Evolutionary conservation across 768 basidiomycete species (phyloP), one percentile per base, ranked within the genome.

Genomic region (Hygrophorus pudorinus): DNA sequence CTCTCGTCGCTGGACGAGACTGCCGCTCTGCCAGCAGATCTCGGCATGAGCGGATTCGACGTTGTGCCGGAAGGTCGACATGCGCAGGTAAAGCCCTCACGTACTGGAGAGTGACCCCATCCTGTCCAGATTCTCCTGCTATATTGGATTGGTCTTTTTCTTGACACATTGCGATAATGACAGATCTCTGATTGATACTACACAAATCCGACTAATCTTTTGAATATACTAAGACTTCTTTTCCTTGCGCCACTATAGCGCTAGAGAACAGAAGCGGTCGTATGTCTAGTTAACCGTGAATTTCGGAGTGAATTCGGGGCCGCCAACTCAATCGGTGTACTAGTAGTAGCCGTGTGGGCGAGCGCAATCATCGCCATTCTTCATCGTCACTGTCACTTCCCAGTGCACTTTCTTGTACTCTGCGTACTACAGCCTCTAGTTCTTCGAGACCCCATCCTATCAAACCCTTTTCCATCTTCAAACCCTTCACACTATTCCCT

Each of bases 11-110:
- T 90, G 41, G 86, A 90, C 45, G 87, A 90, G 60, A 90, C 88
- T 0, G 86, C 87, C n/a, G 71, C 66, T 9, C 68, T 91, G 7
- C 91, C 91, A 14, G 79, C 76, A 2, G 85, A 85, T 55, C 68
- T 92, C 17, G 86, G 86, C n/a, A 75, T 76, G 61, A 71, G 79
- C 48, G 91, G 91, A 11, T 93, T 73, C 58, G 90, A 92, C 59
- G 85, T 91, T 21, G 67, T 88, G 14, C 83, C 84, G 12, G 65
- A 67, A 42, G 65, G 72, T 12, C 62, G 68, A 43, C 65, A 65
- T 51, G 61, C 59, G 29, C 39, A 41, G 11, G 37, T 20, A 17
- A 38, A 14, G 13, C 27, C 44, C 13, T 7, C 13, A 16, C 37
- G 36, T 16, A 14, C 13, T 21, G 28, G 27, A 17, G 33, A 13